Base-by-base conservation (phyloP, 2,329 filamentous ascomycete genomes). In the Neobulgaria alba region DNA sequence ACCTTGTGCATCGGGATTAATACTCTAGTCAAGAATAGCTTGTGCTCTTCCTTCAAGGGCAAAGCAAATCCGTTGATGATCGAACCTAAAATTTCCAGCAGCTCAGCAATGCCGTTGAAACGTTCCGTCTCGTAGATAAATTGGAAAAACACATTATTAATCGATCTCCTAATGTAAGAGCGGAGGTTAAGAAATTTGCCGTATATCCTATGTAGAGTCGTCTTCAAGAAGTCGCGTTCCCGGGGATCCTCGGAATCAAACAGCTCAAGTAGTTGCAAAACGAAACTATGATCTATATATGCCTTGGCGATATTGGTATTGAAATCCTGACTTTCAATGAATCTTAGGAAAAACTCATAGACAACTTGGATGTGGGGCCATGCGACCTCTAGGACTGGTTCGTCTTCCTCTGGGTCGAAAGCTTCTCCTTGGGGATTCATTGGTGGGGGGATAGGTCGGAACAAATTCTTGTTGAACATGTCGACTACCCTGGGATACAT, bases 81-180 rank as follows among this genome's bases (percentile, higher is more conserved):
- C 50, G 92, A 96, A 20, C 92, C 92, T 38, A 98, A 71, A 52
- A 98, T 98, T 62, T 98, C 92, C 26, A 98, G 73, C 20, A 98
- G 71, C 63, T 98, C 92, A 3, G 92, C 92, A 57, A 98, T 95
- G 39, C 92, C 92, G 57, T 98, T 98, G 69, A 98, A 96, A 44
- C 92, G 78, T 65, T 98, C 92, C 3, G 92, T 98, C 66, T 98
- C 92, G 62, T 98, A 98, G 46, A 88, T 89, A 64, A 98, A 98
- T 61, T 98, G 92, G 74, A 98, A 98, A 69, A 98, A 98, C 56
- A 98, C 92, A 59, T 98, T 96, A 77, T 98, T 98, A 74, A 98
- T 98, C 42, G 92, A 98, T 56, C 92, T 80, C 59, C 92, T 78
- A 59, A 98, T 98, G 64, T 94, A 98, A 20, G 92, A 96, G 46